Base-by-base conservation (phyloP, 1,284 basidiomycete genomes). In the Heterobasidion parviporum region DNA sequence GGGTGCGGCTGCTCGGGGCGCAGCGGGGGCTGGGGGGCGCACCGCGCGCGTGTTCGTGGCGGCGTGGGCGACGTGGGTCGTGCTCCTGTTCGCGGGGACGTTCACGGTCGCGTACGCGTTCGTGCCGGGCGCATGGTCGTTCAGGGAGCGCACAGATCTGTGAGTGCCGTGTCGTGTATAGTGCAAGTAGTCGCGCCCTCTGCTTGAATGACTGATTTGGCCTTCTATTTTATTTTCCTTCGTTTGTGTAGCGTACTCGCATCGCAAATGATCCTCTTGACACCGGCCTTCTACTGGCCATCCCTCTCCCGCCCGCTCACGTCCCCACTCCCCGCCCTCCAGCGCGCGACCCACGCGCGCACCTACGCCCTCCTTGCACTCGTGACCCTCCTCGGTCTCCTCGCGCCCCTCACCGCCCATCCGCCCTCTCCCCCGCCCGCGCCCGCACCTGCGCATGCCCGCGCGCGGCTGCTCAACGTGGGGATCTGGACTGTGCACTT, bases 401-500 rank as follows among this genome's bases (percentile, higher is more conserved):
- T 56, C 35, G 44, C 44, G 0, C 67, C 65, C 9, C 49, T 50
- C 26, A 26, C 26, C 26, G 26, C 33, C 8, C 49, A 26, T 10
- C 5, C 49, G 49, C 49, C 49, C 6, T 35, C 49, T 9, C 60
- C 70, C 4, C 67, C 76, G 35, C 74, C 80, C 0, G 68, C 64
- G 46, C 38, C 90, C 92, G 6, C 52, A 59, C 14, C 59, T 9
- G 54, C 60, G 38, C 62, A 63, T n/a, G 54, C 60, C 5, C 62
- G 79, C 6, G 78, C 87, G 9, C 76, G 89, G 18, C 76, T 92
- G 18, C 74, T 96, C 49, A 88, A 86, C n/a, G 87, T 89, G 9
- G 94, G 92, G 1, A 94, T 97, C 56, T 96, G 92, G 92, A 95
- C 94, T 0, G 77, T 95, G 33, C 93, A 96, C 68, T 96, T 96